phyloP scores from a whole-genome alignment of 2,329 filamentous ascomycete genomes.

The Xylaria sp. region DNA sequence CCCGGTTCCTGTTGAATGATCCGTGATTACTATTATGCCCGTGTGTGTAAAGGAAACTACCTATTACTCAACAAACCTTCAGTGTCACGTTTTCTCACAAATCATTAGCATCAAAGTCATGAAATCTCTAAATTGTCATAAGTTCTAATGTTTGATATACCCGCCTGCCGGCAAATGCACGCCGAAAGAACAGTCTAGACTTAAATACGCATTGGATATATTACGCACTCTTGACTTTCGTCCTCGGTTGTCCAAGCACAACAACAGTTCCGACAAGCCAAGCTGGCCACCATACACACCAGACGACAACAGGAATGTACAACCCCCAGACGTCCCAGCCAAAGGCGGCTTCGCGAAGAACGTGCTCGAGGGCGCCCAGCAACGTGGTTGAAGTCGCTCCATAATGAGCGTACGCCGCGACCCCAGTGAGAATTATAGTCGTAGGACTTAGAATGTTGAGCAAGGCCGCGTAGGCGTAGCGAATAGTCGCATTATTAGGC shows the following conservation, averaged over 20 bases:
- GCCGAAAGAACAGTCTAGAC: neutral
- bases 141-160: neutral
- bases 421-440: slow-evolving; percentile 60
- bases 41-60: neutral
- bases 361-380: slow-evolving; percentile 56
- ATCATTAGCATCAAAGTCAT: neutral
- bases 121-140: neutral
- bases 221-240: slow-evolving; percentile 36
- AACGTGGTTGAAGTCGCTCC: slow-evolving; percentile 10
- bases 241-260: slow-evolving; percentile 55
- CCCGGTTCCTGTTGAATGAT: neutral
- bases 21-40: neutral
- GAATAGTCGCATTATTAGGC: slow-evolving; percentile 51
- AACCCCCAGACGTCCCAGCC: slow-evolving; percentile 91
- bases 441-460: slow-evolving; percentile 72
- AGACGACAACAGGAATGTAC: slow-evolving; percentile 90
- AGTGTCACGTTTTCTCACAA: neutral
- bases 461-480: slow-evolving; percentile 58
- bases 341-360: slow-evolving; percentile 79
- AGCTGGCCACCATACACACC: slow-evolving; percentile 95
- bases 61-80: neutral
- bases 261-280: slow-evolving; percentile 76
- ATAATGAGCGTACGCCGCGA: slow-evolving; percentile 54
- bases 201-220: neutral
- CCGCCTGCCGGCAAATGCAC: neutral